phyloP scores from a whole-genome alignment of 208 protist genomes.

The Leptomonas pyrrhocoris region DNA sequence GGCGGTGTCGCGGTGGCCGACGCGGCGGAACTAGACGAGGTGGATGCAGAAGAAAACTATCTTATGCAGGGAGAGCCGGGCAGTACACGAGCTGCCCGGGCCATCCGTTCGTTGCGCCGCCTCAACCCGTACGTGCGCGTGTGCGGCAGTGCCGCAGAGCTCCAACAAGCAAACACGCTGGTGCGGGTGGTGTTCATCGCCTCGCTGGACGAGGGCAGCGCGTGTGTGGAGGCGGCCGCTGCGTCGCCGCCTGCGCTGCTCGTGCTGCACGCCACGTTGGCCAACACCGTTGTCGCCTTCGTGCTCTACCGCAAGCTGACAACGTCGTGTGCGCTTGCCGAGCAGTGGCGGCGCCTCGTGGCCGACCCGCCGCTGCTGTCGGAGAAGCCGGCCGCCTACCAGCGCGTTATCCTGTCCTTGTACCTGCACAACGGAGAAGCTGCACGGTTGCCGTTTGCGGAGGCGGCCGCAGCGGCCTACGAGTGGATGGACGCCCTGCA shows the following conservation, averaged over 20 bases:
- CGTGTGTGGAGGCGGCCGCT: constrained; percentile 10
- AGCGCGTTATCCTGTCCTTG: constrained; percentile 38
- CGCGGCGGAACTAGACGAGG: constrained; percentile 21
- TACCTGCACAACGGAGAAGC: constrained; percentile 18
- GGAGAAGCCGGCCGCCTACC: constrained; percentile 36
- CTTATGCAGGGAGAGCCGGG: constrained; percentile 54
- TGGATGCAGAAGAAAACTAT: constrained; percentile 53
- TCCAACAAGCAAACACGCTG: background rate
- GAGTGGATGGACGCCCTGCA: constrained; percentile 33
- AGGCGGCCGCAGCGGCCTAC: constrained; percentile 15
- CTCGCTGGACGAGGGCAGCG: constrained; percentile 24
- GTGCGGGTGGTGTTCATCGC: constrained; percentile 22
- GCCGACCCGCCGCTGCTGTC: constrained; percentile 25
- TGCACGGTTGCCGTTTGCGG: constrained; percentile 7
- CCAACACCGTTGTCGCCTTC: constrained; percentile 30
- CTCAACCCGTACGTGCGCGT: constrained; percentile 58
- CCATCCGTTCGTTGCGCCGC: constrained; percentile 26
- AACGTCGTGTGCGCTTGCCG: constrained; percentile 15
- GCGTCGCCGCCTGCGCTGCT: constrained; percentile 15
- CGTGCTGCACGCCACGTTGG: constrained; percentile 19
- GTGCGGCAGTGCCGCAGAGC: constrained; percentile 10
- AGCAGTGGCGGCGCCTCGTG: constrained; percentile 41
- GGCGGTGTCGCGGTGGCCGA: constrained; percentile 55
- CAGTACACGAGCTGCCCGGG: constrained; percentile 30
- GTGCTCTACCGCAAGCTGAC: constrained; percentile 33